Evolutionary conservation across 371 early-diverging fungal species (phyloP).

Genomic region (Sporodiniella umbellata): DNA sequence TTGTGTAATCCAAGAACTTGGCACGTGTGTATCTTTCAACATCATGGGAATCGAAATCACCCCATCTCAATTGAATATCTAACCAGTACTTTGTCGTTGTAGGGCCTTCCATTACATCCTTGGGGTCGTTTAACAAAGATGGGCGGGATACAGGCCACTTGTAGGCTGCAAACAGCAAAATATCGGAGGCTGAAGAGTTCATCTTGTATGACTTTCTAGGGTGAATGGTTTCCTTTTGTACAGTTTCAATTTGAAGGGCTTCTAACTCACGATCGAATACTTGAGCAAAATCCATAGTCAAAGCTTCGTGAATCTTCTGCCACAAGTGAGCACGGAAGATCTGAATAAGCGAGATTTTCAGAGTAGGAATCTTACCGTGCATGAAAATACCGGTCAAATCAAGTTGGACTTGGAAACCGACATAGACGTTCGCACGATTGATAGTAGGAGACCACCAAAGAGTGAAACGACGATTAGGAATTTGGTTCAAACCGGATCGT

Average conservation of each 20-base stretch:
- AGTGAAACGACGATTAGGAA: conserved; percentile 99
- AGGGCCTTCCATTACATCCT: conserved; percentile 93
- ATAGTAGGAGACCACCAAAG: conserved; percentile 99
- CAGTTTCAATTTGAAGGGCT: conserved; percentile 96
- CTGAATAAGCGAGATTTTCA: conserved; percentile 98
- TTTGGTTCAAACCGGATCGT: conserved; percentile 95
- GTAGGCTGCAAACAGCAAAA: conserved; percentile 94
- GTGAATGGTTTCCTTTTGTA: conserved; percentile 98
- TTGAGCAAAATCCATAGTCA: conserved; percentile 93
- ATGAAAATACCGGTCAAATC: conserved; percentile 99
- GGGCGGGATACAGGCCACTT: conserved; percentile 97
- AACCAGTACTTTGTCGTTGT: conserved; percentile 98
- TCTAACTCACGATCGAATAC: conserved; percentile 98
- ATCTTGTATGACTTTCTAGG: conserved; percentile 99
- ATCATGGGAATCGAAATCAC: conserved; percentile 98
- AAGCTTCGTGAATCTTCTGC: conserved; percentile 98
- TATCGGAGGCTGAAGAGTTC: conserved; percentile 85
- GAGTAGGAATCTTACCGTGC: conserved; percentile 99
- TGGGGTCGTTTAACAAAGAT: conserved; percentile 84
- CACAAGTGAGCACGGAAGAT: conserved; percentile 99
- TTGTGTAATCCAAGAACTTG: conserved; percentile 97
- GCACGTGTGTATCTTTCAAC: conserved; percentile 97
- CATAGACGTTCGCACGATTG: conserved; percentile 92
- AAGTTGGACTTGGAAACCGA: conserved; percentile 99
- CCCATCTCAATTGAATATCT: conserved; percentile 98